Evolutionary conservation across 345 rosid genomes (phyloP).

Genomic region (Populus nigra): DNA sequence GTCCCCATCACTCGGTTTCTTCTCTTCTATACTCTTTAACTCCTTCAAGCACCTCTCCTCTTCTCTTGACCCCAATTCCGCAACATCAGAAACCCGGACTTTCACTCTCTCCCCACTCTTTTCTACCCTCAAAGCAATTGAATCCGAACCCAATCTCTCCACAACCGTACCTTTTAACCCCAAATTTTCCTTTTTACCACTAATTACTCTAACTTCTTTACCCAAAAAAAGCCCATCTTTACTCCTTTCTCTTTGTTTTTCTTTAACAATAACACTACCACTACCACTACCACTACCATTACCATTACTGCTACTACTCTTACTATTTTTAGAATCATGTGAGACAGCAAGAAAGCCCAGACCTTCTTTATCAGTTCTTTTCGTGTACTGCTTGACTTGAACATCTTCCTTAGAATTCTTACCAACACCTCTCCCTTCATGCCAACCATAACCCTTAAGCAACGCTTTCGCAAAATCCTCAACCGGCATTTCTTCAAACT

Average conservation of each 20-base stretch:
- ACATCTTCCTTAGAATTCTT: conserved; percentile 73
- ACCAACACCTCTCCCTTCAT: conserved; percentile 79
- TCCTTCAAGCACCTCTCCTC: conserved; percentile 62
- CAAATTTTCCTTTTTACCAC: conserved; percentile 37
- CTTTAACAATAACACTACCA: background rate
- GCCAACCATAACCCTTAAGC: conserved; percentile 87
- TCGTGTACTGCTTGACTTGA: conserved; percentile 49
- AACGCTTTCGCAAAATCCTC: conserved; percentile 70
- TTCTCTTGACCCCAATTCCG: conserved; percentile 64
- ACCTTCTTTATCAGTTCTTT: conserved; percentile 52
- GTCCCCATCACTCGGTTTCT: conserved; percentile 11
- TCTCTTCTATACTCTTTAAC: conserved; percentile 22
- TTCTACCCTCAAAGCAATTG: conserved; percentile 40
- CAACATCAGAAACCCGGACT: conserved; percentile 46
- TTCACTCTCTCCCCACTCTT: conserved; percentile 25
- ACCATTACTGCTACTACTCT: background rate
- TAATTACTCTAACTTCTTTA: conserved; percentile 56
- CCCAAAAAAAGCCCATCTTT: conserved; percentile 44
- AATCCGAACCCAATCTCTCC: conserved; percentile 25
- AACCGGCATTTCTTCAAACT: conserved; percentile 65
- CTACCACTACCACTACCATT: background rate
- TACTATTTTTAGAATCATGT: background rate
- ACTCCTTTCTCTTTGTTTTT: conserved; percentile 1
- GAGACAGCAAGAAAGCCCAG: conserved; percentile 42
- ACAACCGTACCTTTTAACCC: conserved; percentile 60